These are phyloP conservation scores for Acanthochlamys bracteata DNA, from an alignment of 106 monocot genomes.

Conservation along the genomic window DNA sequence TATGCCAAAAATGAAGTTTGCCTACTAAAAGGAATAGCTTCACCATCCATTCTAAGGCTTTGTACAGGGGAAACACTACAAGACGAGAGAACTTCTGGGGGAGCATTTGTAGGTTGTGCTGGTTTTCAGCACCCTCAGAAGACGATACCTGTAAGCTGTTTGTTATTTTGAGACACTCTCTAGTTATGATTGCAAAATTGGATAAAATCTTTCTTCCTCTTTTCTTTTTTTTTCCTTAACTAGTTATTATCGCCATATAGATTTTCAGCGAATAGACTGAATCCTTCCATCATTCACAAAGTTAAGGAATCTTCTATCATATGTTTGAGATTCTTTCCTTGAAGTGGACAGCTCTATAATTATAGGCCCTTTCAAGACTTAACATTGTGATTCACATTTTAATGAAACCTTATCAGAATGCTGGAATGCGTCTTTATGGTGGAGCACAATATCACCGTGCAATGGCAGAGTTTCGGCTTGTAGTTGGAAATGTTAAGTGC, in stretches of 20 bases:
- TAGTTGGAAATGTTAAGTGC: slow-evolving; percentile 74
- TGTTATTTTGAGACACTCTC: too few species aligned
- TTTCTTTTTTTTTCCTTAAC: too few species aligned
- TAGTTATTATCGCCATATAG: too few species aligned
- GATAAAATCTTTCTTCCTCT: too few species aligned
- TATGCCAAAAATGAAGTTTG: too few species aligned
- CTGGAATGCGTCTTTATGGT: slow-evolving; percentile 96
- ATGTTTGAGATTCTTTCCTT: too few species aligned
- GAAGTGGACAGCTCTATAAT: too few species aligned
- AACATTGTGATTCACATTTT: background rate
- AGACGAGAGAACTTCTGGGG: slow-evolving; percentile 70
- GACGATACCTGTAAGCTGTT: slow-evolving; percentile 75
- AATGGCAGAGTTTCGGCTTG: slow-evolving; percentile 91
- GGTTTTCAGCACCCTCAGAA: slow-evolving; percentile 59
- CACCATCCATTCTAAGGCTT: background rate
- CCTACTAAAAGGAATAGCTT: too few species aligned
- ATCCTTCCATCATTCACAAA: too few species aligned
- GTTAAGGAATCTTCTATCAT: too few species aligned
- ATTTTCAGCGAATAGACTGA: too few species aligned
- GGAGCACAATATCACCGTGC: slow-evolving; percentile 95
- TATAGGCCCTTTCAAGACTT: slow-evolving; percentile 1
- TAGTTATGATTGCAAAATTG: too few species aligned
- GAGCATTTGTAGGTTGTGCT: slow-evolving; percentile 59
- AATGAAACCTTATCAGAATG: slow-evolving; percentile 38
- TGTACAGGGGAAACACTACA: slow-evolving; percentile 68